phyloP scores from a whole-genome alignment of 2,329 filamentous ascomycete genomes.

The Madurella fahalii region DNA sequence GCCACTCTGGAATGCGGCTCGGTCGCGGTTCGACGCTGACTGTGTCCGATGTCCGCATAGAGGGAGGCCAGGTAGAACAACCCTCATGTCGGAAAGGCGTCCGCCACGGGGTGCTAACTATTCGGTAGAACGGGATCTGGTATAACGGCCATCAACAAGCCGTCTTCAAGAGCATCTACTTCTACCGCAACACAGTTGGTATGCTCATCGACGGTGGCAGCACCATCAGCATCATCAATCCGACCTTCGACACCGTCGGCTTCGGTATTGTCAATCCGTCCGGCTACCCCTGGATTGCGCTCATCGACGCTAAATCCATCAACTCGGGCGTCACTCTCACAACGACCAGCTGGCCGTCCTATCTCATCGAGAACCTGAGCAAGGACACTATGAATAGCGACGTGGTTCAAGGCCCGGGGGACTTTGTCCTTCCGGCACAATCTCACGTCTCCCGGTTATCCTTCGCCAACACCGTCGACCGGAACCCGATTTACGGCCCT shows the following conservation, averaged over 20 bases:
- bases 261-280: conserved; percentile 36
- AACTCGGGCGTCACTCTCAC: conserved; percentile 40
- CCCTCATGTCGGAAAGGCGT: too few species aligned
- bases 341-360: conserved; percentile 37
- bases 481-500: conserved; percentile 38
- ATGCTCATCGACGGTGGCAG: conserved; percentile 36
- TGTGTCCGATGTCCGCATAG: conserved; percentile 39
- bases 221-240: conserved; percentile 38
- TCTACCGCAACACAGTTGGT: conserved; percentile 40
- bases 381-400: conserved; percentile 37
- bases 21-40: conserved; percentile 40
- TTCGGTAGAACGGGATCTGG: conserved; percentile 38
- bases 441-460: conserved; percentile 38
- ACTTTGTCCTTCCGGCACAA: conserved; percentile 30
- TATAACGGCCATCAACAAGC: conserved; percentile 42
- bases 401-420: conserved; percentile 32
- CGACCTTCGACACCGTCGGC: conserved; percentile 39
- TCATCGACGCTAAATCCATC: conserved; percentile 39
- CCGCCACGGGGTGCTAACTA: not conserved
- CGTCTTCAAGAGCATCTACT: conserved; percentile 41
- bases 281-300: conserved; percentile 37
- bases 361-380: conserved; percentile 41
- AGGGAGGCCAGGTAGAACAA: conserved; percentile 35
- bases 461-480: conserved; percentile 40
- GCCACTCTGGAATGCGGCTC: conserved; percentile 40